Conservation (phyloP, 2,329 filamentous ascomycete species). For the Nigrospora oryzae region DNA sequence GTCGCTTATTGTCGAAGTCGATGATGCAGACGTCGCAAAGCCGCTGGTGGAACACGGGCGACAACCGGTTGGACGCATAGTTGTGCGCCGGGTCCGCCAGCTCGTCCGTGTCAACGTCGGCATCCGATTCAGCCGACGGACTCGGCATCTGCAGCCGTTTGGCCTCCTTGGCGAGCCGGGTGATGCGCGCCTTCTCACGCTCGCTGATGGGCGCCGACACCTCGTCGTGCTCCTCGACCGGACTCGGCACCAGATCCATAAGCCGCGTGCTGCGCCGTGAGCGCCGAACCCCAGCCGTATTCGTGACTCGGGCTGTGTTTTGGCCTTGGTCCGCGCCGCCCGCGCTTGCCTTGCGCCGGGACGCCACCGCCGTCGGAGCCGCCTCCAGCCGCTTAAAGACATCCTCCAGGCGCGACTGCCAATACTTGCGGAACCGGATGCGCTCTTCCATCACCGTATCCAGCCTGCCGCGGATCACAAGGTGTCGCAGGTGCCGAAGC, state of each 20-base stretch:
- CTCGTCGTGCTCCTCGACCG: conserved; percentile 7
- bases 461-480: conserved; percentile 71
- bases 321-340: neutral
- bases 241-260: conserved; percentile 7
- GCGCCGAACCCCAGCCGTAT: neutral
- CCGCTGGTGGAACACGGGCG: neutral
- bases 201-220: conserved; percentile 2
- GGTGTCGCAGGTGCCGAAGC: conserved; percentile 57
- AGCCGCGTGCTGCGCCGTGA: conserved; percentile 20
- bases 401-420: conserved; percentile 61
- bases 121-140: too few species aligned
- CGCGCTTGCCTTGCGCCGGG: neutral
- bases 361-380: conserved; percentile 8
- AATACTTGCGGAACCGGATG: conserved; percentile 68
- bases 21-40: neutral
- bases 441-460: conserved; percentile 76
- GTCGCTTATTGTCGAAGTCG: neutral
- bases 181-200: conserved; percentile 6
- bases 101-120: conserved; percentile 9
- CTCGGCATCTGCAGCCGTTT: conserved; percentile 6
- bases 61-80: neutral
- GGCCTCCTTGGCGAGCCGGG: conserved; percentile 10
- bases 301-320: too few species aligned
- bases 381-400: conserved; percentile 41
- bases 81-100: conserved; percentile 15